Evolutionary conservation across 2,329 filamentous ascomycete species (phyloP), one percentile per base, ranked within the genome.

Genomic region (Leptographium radiaticola): DNA sequence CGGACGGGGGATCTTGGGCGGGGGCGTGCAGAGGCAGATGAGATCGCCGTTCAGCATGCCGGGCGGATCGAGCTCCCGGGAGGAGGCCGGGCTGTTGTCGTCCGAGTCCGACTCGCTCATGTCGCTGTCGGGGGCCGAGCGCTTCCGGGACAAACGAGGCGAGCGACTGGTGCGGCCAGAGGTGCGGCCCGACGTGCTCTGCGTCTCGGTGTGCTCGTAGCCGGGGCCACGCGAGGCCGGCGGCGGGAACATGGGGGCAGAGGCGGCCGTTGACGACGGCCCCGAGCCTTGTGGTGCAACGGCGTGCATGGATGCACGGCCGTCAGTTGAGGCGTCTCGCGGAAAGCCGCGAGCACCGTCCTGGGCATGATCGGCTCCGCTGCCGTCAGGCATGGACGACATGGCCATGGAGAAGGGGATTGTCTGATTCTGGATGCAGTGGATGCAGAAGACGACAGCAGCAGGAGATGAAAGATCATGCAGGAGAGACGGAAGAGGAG

Each of bases 1-100:
- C 53, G 78, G 78, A 54, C 78, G 70, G 4, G 77, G 78, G 48
- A 81, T 74, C 62, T 80, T 81, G 6, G 76, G 76, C 18, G 73
- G 71, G 46, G 75, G 75, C 13, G 75, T 72, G 61, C 78, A 81
- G 57, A 80, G 69, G 64, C 78, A 81, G 38, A 80, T 74, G 48
- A 71, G 62, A 48, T 77, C 74, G 52, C 68, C 58, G 40, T 54
- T 46, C 0, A 44, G 16, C 4, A 43, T 16, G 11, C 39, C 38
- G 33, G 30, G 38, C 8, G 53, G n/a, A 8, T 51, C 43, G 6
- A 34, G 40, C 6, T 36, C 25, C 15, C 46, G 39, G 18, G 34
- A 34, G 33, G 10, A 13, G 31, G n/a, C 6, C 9, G 13, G 31
- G 40, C 13, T 31, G 20, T 1, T 31, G 13, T 38, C 20, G 18